These are phyloP conservation scores for Talaromyces marneffei DNA, from an alignment of 2,329 filamentous ascomycete genomes.

Conservation along the genomic window DNA sequence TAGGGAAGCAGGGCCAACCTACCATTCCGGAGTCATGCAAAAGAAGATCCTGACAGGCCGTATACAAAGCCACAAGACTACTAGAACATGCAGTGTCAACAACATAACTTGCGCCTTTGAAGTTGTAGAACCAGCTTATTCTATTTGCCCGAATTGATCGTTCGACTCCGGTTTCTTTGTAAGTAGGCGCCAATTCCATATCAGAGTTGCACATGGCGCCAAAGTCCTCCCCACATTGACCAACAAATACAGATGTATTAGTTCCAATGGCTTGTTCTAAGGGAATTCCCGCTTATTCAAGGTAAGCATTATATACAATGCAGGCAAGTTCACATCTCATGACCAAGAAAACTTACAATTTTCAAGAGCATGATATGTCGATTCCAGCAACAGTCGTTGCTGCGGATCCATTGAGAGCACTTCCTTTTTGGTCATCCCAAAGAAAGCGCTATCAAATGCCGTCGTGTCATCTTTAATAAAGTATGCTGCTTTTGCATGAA, in stretches of 20 bases:
- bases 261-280: constrained; percentile 19
- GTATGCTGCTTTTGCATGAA: too few relatives aligned
- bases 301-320: too few relatives aligned
- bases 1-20: too few relatives aligned
- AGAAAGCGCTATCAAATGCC: too few relatives aligned
- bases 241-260: constrained; percentile 8
- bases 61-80: not conserved
- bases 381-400: constrained; percentile 26
- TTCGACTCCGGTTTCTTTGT: constrained; percentile 18
- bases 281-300: not conserved
- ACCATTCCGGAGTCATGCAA: not conserved
- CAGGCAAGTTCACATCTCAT: too few relatives aligned
- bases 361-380: not conserved
- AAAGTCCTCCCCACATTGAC: constrained; percentile 15
- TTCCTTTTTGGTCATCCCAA: not conserved
- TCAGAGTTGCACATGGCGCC: constrained; percentile 22
- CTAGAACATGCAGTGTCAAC: not conserved
- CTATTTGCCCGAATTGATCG: not conserved
- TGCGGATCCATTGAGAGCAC: constrained; percentile 10
- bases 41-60: not conserved
- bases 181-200: constrained; percentile 26
- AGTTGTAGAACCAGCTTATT: not conserved
- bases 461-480: too few relatives aligned
- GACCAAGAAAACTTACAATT: too few relatives aligned
- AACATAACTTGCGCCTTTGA: not conserved